Conservation (phyloP, 352 stramenopile genomes). For the Globisporangium middletonii region DNA sequence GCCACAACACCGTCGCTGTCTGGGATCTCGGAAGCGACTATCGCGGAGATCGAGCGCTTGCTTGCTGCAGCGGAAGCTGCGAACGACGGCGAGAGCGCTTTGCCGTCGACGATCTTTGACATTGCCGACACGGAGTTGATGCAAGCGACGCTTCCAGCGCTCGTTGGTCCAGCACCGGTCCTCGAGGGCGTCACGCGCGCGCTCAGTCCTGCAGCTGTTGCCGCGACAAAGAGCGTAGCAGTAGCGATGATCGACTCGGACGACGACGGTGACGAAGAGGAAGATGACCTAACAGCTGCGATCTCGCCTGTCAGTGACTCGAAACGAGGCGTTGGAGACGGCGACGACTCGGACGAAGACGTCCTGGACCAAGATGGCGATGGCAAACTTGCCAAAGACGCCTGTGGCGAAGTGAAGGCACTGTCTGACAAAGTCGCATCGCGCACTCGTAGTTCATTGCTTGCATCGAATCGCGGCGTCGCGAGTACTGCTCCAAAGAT, state of each 20-base stretch:
- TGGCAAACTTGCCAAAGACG: background rate
- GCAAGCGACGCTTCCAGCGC: slow-evolving; percentile 17
- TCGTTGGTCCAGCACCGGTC: background rate
- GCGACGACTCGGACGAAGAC: slow-evolving; percentile 36
- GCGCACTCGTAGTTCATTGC: no score
- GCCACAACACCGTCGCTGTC: background rate
- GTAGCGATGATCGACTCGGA: slow-evolving; percentile 6
- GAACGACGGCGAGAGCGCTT: background rate
- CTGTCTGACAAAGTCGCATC: slow-evolving; percentile 1
- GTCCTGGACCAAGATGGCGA: slow-evolving; percentile 16
- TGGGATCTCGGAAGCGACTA: slow-evolving; percentile 19
- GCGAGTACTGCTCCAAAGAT: no score
- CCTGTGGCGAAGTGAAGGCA: background rate
- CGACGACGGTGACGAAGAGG: slow-evolving; percentile 8
- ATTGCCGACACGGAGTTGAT: slow-evolving; percentile 48
- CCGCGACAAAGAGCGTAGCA: background rate
- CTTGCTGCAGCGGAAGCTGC: slow-evolving; percentile 9
- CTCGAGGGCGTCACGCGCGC: slow-evolving; percentile 1
- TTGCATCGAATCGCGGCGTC: no score
- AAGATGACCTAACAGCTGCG: slow-evolving; percentile 17
- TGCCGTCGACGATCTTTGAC: slow-evolving; percentile 41
- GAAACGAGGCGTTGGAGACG: slow-evolving; percentile 5
- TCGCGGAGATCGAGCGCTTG: slow-evolving; percentile 24
- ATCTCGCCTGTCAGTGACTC: background rate
- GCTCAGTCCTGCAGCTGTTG: background rate